Base-by-base conservation (phyloP, 2,329 filamentous ascomycete species). In the Calonectria pseudoturangicola region DNA sequence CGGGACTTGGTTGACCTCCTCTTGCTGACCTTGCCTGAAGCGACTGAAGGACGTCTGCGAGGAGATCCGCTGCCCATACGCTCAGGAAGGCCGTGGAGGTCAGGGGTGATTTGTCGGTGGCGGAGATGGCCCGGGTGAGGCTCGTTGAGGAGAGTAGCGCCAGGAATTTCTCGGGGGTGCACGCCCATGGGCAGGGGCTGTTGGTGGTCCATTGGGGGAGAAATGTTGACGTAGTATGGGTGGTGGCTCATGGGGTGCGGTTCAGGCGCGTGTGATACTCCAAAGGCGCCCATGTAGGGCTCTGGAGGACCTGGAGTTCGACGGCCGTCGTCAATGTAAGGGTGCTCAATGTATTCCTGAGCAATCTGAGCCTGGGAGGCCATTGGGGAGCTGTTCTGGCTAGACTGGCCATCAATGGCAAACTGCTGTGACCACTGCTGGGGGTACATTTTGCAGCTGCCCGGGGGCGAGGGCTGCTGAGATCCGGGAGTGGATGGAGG, bases 401-500 rank as follows among this genome's bases (percentile, higher is more conserved):
- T 86, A 36, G 82, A 82, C 28, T 84, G 81, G 63, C 84, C 81
- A 73, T 83, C 84, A 67, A 88, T 81, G 47, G 86, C 84, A 75
- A 88, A 88, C 39, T 76, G 72, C 68, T 75, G 70, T 71, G 83
- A 70, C 73, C 79, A 79, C 84, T 85, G 89, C 39, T 82, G 78
- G 33, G 81, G 79, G 69, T 87, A 87, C 83, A 89, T 85, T 66
- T 84, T 87, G 71, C 87, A 85, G 41, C 84, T 85, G 50, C 82
- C 83, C n/a, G 88, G 86, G 51, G 88, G 87, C 12, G 87, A 88
- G 43, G 85, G 87, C 66, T 87, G 86, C 73, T 89, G 87, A 9
- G 84, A 78, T 50, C 78, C 81, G 36, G 84, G 76, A 41, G 81
- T 81, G 25, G 80, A 79, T 45, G 82, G 80, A n/a, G 84, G 83